A percentile compares a stretch with the other conserved stretches of the same genome.
phyloP scores from a whole-genome alignment of 1,284 basidiomycete genomes.

The Leccinum pachyderme region DNA sequence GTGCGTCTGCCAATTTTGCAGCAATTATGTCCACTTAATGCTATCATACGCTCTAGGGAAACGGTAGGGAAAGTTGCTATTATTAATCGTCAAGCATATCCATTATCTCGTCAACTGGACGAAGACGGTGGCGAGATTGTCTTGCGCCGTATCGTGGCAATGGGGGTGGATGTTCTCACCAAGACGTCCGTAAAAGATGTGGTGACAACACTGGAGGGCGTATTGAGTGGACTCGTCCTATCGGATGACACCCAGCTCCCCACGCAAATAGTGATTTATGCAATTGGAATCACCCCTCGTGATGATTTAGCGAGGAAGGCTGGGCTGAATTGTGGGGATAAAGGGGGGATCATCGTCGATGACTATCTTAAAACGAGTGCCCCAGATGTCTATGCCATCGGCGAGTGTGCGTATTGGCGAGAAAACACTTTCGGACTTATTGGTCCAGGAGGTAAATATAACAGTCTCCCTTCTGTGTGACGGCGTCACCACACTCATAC shows the following conservation, averaged over 20 bases:
- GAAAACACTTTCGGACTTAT: conserved; percentile 70
- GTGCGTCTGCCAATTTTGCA: background rate
- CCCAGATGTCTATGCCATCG: conserved; percentile 67
- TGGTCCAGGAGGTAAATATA: conserved; percentile 51
- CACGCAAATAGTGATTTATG: conserved; percentile 58
- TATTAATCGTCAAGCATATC: conserved; percentile 60
- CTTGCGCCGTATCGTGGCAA: conserved; percentile 59
- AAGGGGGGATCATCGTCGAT: conserved; percentile 61
- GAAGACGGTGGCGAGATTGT: conserved; percentile 69
- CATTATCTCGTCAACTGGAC: conserved; percentile 72
- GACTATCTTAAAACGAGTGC: conserved; percentile 59
- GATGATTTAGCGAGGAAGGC: conserved; percentile 61
- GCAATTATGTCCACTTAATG: background rate
- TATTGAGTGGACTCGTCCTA: conserved; percentile 51
- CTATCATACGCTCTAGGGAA: conserved; percentile 12
- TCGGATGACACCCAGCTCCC: conserved; percentile 43
- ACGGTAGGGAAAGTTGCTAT: conserved; percentile 48
- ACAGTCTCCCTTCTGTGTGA: background rate
- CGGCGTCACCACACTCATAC: background rate
- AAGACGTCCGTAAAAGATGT: conserved; percentile 48
- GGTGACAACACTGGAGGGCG: conserved; percentile 35
- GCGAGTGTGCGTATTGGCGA: conserved; percentile 73
- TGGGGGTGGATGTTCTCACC: conserved; percentile 64
- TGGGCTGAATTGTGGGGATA: conserved; percentile 47
- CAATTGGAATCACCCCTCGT: conserved; percentile 68